Percentiles rank a stretch among this genome's conserved stretches.
These are phyloP conservation scores for Spinacia oleracea DNA, from an alignment of 179 eudicot genomes.

Conservation along the genomic window DNA sequence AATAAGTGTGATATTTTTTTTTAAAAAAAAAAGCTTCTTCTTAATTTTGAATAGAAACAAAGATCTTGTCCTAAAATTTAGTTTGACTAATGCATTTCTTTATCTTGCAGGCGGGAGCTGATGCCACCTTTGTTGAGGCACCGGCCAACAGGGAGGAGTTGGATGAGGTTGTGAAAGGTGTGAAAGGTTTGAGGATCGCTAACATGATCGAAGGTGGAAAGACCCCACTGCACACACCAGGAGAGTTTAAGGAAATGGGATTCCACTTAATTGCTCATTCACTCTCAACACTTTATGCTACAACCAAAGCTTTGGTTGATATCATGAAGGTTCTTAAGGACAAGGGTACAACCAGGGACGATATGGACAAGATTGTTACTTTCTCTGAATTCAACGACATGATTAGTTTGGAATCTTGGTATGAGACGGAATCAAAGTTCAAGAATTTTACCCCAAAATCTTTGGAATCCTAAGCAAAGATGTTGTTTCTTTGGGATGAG, in stretches of 20 bases:
- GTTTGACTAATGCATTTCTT: no score
- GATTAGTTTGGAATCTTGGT: conserved; percentile 38
- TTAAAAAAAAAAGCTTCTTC: neutral
- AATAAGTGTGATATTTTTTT: no score
- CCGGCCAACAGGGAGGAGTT: conserved; percentile 35
- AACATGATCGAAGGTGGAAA: conserved; percentile 51
- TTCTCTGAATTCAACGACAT: conserved; percentile 40
- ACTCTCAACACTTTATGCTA: conserved; percentile 39
- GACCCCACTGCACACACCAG: conserved; percentile 44
- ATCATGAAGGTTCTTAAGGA: conserved; percentile 34
- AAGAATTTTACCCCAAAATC: neutral
- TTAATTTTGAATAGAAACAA: no score
- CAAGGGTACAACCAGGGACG: conserved; percentile 36
- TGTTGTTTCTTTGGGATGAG: conserved; percentile 13
- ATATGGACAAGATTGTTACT: conserved; percentile 36
- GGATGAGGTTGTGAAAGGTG: conserved; percentile 27
- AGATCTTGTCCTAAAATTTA: no score
- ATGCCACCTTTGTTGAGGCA: conserved; percentile 46
- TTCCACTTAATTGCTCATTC: conserved; percentile 38
- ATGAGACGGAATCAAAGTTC: conserved; percentile 13
- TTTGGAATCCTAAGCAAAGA: conserved; percentile 15
- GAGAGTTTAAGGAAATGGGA: conserved; percentile 42
- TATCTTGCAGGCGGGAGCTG: conserved; percentile 35
- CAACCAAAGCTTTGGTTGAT: conserved; percentile 33
- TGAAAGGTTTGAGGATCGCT: conserved; percentile 38